Base-by-base conservation (phyloP, 164 flowering plant species). In the Aristolochia californica region DNA sequence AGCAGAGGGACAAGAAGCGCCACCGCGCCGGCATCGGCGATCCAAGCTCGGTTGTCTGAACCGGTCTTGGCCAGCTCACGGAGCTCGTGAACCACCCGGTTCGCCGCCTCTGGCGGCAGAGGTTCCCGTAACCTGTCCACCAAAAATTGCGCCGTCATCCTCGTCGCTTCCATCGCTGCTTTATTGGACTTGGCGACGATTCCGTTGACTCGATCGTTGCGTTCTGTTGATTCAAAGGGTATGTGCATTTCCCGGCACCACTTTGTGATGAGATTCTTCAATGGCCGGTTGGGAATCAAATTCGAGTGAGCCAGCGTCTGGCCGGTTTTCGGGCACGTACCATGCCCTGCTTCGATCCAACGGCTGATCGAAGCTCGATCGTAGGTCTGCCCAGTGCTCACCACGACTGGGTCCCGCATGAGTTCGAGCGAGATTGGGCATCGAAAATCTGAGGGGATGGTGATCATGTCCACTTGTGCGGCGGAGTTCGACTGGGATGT, bases 261-360 rank as follows among this genome's bases (percentile, higher is more conserved):
- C 62, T 72, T 57, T 12, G 76, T 72, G n/a, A 91, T 88, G 45
- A 84, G 66, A 47, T 72, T 88, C 73, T 69, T 82, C 72, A 91
- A 53, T 0, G 91, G 85, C 0, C 51, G 72, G 68, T 91, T 91
- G 0, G 94, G 81, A 18, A 83, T 73, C 13, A 88, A 67, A 51
- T 74, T 53, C 17, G 83, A 67, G 67, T 83, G 85, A 64, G 70
- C 22, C 61, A 91, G 73, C 23, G 65, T 59, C 69, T 91, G 97
- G 43, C 94, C 96, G 4, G 96, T 84, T 60, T 88, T 91, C 0
- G 97, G 97, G 68, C 97, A 91, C 72, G 95, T 83, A 68, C 65
- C 60, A 73, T 83, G 94, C 0, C 96, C 97, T 0, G 95, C 78
- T 44, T 81, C 87, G 58, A 91, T 72, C 97, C 97, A 91, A 12